Percentiles rank a stretch among this genome's conserved stretches.
phyloP scores from a whole-genome alignment of 2,329 filamentous ascomycete species.

The Hypoxylon sp. region DNA sequence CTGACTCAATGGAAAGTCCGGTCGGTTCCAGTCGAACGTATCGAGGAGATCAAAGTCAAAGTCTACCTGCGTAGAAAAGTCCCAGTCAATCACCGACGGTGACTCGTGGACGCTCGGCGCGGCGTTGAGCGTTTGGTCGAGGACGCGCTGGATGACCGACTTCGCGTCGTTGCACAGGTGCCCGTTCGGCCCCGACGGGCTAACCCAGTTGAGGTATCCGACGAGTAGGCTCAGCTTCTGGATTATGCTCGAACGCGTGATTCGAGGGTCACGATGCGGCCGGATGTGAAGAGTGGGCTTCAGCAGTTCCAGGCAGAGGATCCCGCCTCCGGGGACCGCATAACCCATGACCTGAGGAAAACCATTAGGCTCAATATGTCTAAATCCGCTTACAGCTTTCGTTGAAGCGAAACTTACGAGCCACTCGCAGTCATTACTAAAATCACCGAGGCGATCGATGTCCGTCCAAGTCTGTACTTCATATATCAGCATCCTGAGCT shows the following conservation, averaged over 20 bases:
- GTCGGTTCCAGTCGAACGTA: slow-evolving; percentile 57
- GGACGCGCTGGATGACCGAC: slow-evolving; percentile 57
- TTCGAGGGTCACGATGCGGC: slow-evolving; percentile 44
- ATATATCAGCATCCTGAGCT: slow-evolving; percentile 1
- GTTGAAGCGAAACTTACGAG: slow-evolving; percentile 48
- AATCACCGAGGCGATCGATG: slow-evolving; percentile 53
- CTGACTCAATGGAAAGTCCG: slow-evolving; percentile 36
- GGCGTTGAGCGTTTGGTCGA: slow-evolving; percentile 58
- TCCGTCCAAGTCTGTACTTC: slow-evolving; percentile 52
- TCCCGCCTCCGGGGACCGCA: slow-evolving; percentile 57
- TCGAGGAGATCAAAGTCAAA: slow-evolving; percentile 59
- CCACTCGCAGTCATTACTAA: slow-evolving; percentile 58
- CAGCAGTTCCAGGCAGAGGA: slow-evolving; percentile 59
- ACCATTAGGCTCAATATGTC: neutral
- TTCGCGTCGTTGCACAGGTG: slow-evolving; percentile 57
- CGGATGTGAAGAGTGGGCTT: slow-evolving; percentile 50
- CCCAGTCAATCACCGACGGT: slow-evolving; percentile 47
- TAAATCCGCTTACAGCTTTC: neutral
- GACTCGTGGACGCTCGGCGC: slow-evolving; percentile 34
- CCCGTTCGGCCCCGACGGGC: slow-evolving; percentile 56
- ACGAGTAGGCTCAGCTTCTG: slow-evolving; percentile 61
- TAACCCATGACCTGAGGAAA: slow-evolving; percentile 55
- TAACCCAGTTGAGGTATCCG: slow-evolving; percentile 60
- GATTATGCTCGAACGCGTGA: slow-evolving; percentile 58
- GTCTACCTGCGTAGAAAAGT: slow-evolving; percentile 44